These are phyloP conservation scores for Spencermartinsiella ligniputridi DNA, from an alignment of 1,139 yeast species.

Conservation along the genomic window DNA sequence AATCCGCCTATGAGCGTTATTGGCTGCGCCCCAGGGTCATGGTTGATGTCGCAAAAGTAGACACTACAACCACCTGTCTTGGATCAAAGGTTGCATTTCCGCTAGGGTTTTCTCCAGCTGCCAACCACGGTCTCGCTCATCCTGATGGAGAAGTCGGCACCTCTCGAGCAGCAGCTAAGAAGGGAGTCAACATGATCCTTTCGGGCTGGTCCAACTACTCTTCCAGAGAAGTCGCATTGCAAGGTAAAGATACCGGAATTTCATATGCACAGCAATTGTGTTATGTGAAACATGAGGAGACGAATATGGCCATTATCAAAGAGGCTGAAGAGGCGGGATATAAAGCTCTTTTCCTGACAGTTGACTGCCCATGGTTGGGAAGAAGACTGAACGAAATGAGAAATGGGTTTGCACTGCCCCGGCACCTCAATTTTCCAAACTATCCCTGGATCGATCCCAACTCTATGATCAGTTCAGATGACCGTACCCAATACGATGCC, in stretches of 20 bases:
- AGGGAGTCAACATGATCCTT: slow-evolving; percentile 25
- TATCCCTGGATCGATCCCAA: slow-evolving; percentile 11
- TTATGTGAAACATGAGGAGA: slow-evolving; percentile 38
- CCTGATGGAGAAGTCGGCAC: slow-evolving; percentile 55
- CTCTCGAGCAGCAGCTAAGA: slow-evolving; percentile 28
- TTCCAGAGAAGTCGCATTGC: slow-evolving; percentile 26
- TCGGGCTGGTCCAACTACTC: slow-evolving; percentile 26
- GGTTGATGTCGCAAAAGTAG: slow-evolving; percentile 40
- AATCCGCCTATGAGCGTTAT: slow-evolving; percentile 29
- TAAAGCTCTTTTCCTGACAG: slow-evolving; percentile 60
- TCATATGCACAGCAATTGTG: slow-evolving; percentile 38
- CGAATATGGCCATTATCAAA: slow-evolving; percentile 34
- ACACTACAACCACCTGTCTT: slow-evolving; percentile 30
- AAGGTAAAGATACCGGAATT: slow-evolving; percentile 22
- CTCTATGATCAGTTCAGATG: slow-evolving; percentile 8
- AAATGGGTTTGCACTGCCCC: slow-evolving; percentile 35
- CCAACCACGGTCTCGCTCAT: slow-evolving; percentile 60
- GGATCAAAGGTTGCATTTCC: slow-evolving; percentile 47
- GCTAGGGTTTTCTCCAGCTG: slow-evolving; percentile 63
- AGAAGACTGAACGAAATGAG: slow-evolving; percentile 47
- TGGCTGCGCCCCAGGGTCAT: slow-evolving; percentile 43
- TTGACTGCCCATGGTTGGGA: slow-evolving; percentile 65
- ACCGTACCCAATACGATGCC: slow-evolving; percentile 10
- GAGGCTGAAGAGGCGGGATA: slow-evolving; percentile 48
- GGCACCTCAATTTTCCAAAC: slow-evolving; percentile 34